phyloP scores from a whole-genome alignment of 495 filamentous ascomycete genomes.

The Penicillium atrosanguineum region DNA sequence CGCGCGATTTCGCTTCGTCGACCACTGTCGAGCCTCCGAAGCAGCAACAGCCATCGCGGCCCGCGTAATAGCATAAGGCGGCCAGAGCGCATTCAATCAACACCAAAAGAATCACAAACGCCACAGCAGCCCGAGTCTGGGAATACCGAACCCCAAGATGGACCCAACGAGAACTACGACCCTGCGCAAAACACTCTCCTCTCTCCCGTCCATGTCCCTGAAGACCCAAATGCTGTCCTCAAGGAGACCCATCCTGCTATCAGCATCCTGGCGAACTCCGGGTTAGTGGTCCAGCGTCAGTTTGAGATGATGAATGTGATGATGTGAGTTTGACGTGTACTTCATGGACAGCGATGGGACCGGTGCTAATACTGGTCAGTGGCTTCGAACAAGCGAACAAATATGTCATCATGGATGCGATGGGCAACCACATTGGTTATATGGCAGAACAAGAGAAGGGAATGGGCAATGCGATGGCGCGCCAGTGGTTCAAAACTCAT shows the following conservation, averaged over 20 bases:
- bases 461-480: constrained; percentile 53
- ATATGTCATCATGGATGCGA: constrained; percentile 70
- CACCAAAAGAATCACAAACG: constrained; percentile 8
- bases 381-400: constrained; percentile 73
- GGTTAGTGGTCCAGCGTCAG: constrained; percentile 63
- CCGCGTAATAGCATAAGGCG: constrained; percentile 34
- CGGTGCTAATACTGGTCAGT: constrained; percentile 15
- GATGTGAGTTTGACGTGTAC: constrained; percentile 37
- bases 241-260: constrained; percentile 60
- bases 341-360: not conserved
- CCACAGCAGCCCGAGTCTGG: constrained; percentile 7
- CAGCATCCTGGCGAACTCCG: constrained; percentile 57
- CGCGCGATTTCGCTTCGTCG: constrained; percentile 25
- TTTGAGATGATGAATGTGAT: constrained; percentile 71
- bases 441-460: constrained; percentile 67
- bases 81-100: constrained; percentile 16
- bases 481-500: constrained; percentile 66
- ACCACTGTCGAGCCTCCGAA: constrained; percentile 32
- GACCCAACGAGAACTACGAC: constrained; percentile 29
- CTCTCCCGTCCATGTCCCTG: constrained; percentile 56
- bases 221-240: constrained; percentile 61
- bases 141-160: constrained; percentile 11
- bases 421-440: constrained; percentile 65
- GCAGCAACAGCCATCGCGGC: constrained; percentile 24
- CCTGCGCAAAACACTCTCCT: constrained; percentile 48